Evolutionary conservation across 2,329 filamentous ascomycete species (phyloP).

Genomic region (Helotiales sp.): DNA sequence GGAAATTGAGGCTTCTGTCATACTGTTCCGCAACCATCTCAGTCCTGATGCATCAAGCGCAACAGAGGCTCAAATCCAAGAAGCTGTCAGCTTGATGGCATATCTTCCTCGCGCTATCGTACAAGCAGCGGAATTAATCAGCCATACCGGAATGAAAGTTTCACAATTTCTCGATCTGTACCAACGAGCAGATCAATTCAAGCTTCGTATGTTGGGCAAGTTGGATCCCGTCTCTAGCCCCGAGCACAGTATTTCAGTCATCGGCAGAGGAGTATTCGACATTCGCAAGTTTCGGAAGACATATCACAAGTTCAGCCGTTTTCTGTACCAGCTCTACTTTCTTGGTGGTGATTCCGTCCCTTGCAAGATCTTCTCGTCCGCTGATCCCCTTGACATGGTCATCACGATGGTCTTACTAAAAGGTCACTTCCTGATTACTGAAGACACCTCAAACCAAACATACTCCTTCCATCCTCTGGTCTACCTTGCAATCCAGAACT

Average conservation of each 20-base stretch:
- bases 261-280: conserved; percentile 34
- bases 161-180: conserved; percentile 36
- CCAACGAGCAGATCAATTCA: conserved; percentile 31
- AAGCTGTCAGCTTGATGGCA: conserved; percentile 28
- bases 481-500: conserved; percentile 30
- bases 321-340: conserved; percentile 36
- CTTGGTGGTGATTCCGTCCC: conserved; percentile 34
- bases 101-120: conserved; percentile 34
- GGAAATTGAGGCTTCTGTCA: conserved; percentile 30
- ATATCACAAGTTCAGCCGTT: conserved; percentile 17
- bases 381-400: conserved; percentile 36
- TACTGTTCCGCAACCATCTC: conserved; percentile 28
- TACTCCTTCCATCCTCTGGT: conserved; percentile 35
- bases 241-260: conserved; percentile 27
- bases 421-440: conserved; percentile 32
- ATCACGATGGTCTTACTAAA: conserved; percentile 33
- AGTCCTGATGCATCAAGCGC: conserved; percentile 23
- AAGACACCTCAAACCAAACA: conserved; percentile 25
- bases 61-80: conserved; percentile 29
- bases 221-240: conserved; percentile 30
- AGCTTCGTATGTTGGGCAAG: conserved; percentile 34
- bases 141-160: conserved; percentile 34
- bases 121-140: conserved; percentile 34
- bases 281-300: conserved; percentile 29
- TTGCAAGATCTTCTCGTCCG: conserved; percentile 29